These are phyloP conservation scores for Paraconiothyrium brasiliense DNA, from an alignment of 2,329 filamentous ascomycete genomes.

Conservation along the genomic window DNA sequence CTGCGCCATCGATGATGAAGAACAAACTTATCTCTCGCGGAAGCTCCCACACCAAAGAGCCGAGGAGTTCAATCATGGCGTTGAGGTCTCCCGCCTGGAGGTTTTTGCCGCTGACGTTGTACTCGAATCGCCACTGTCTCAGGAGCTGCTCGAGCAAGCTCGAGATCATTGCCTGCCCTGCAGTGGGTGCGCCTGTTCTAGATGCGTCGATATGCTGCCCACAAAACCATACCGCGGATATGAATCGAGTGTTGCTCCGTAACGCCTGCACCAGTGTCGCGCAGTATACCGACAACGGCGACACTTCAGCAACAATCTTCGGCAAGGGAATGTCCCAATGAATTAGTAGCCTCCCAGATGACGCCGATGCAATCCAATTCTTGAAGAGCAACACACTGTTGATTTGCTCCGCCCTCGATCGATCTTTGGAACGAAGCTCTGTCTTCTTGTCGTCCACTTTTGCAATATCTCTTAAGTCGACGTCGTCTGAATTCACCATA, in stretches of 20 bases:
- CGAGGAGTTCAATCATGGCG: constrained; percentile 2
- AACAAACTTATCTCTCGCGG: constrained; percentile 7
- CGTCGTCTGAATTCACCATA: constrained; percentile 4
- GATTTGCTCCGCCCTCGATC: constrained; percentile 18
- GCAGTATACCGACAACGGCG: constrained; percentile 18
- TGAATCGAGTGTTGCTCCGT: constrained; percentile 6
- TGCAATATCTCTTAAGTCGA: constrained; percentile 5
- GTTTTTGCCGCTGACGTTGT: no score
- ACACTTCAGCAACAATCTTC: constrained; percentile 8
- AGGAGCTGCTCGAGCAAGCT: constrained; percentile 20
- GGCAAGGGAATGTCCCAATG: constrained; percentile 10
- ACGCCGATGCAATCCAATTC: constrained; percentile 14
- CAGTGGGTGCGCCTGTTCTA: not conserved
- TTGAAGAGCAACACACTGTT: constrained; percentile 8
- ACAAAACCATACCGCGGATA: constrained; percentile 15
- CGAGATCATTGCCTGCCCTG: constrained; percentile 5
- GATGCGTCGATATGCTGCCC: constrained; percentile 7
- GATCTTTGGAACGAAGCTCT: constrained; percentile 4
- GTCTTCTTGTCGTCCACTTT: constrained; percentile 6
- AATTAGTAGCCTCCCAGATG: constrained; percentile 13
- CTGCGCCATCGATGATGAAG: constrained; percentile 17
- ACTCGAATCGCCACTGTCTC: constrained; percentile 9
- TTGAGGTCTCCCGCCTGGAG: not conserved
- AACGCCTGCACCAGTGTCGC: constrained; percentile 5
- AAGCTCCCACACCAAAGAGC: constrained; percentile 8